phyloP scores from a whole-genome alignment of 352 stramenopile genomes.

The Phytopythium delawarense region DNA sequence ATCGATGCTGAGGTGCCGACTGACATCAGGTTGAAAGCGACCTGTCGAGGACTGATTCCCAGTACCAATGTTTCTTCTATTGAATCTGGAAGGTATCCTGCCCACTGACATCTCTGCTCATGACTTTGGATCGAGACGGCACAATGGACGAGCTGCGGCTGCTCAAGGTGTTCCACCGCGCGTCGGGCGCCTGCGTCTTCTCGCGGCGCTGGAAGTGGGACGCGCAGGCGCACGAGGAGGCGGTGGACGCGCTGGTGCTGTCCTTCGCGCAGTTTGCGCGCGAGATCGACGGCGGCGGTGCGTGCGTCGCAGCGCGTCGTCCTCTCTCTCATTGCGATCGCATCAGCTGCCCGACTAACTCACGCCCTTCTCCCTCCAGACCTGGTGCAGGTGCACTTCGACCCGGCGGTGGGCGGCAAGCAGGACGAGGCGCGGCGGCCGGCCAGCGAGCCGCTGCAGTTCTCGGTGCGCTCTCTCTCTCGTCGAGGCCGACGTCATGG shows the following conservation, averaged over 20 bases:
- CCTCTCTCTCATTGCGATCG: conserved; percentile 15
- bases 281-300: conserved; percentile 80
- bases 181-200: conserved; percentile 71
- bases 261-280: conserved; percentile 82
- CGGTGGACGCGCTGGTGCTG: conserved; percentile 73
- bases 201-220: conserved; percentile 82
- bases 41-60: too few relatives aligned
- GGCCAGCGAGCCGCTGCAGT: conserved; percentile 18
- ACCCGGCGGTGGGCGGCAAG: conserved; percentile 26
- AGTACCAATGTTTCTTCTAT: too few relatives aligned
- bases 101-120: too few relatives aligned
- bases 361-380: too few relatives aligned
- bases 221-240: conserved; percentile 61
- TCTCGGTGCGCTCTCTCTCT: too few relatives aligned
- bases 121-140: too few relatives aligned
- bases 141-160: conserved; percentile 63
- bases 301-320: too few relatives aligned
- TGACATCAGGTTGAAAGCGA: too few relatives aligned
- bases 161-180: conserved; percentile 67
- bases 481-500: too few relatives aligned
- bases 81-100: too few relatives aligned
- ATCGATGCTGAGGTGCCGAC: too few relatives aligned
- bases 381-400: conserved; percentile 68
- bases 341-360: too few relatives aligned
- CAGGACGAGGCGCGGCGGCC: conserved; percentile 16